Conservation (phyloP, 2,329 filamentous ascomycete genomes). For the Fusarium chaquense region DNA sequence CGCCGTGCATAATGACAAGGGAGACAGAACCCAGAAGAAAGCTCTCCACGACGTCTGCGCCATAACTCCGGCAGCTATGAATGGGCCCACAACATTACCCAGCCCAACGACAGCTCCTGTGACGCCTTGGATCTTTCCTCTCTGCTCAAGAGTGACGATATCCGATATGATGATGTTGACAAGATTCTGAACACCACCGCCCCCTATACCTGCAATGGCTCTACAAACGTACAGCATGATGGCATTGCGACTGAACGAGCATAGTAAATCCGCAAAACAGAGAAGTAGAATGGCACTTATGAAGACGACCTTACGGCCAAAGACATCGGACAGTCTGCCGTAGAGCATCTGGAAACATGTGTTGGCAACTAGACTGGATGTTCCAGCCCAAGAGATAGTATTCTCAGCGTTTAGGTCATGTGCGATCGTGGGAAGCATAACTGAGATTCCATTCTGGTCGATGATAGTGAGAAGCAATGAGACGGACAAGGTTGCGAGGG, state of each 20-base stretch:
- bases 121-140: not conserved
- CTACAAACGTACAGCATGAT: not conserved
- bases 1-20: not conserved
- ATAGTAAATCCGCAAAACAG: not conserved
- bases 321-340: not conserved
- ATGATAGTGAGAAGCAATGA: not conserved
- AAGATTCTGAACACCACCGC: not conserved
- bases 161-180: conserved; percentile 3
- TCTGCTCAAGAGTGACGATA: not conserved
- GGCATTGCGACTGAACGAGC: not conserved
- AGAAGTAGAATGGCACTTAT: fast-evolving
- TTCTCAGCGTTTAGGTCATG: not conserved
- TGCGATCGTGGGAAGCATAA: not conserved
- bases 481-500: not conserved
- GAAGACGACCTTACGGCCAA: conserved; percentile 3
- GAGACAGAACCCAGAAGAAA: not conserved
- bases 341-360: conserved; percentile 19
- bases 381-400: conserved; percentile 6
- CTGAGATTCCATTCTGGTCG: conserved; percentile 10
- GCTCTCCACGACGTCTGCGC: not conserved
- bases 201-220: conserved; percentile 1
- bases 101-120: not conserved
- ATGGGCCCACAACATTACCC: not conserved
- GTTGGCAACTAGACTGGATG: not conserved
- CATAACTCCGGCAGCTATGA: conserved; percentile 2